These are phyloP conservation scores for Reutealis trisperma DNA, from an alignment of 345 rosid genomes.

Conservation along the genomic window DNA sequence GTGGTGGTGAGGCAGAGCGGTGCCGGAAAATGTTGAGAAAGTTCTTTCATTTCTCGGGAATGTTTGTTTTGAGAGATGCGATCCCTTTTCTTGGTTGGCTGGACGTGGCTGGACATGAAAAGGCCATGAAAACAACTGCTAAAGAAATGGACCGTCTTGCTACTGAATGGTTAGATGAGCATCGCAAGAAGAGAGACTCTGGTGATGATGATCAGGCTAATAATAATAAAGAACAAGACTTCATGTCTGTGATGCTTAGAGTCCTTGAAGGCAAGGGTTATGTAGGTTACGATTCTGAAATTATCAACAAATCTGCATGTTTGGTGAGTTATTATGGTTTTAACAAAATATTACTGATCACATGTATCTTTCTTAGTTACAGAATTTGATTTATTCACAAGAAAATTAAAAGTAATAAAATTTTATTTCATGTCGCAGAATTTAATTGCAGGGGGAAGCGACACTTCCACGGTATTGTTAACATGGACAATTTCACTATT, in stretches of 20 bases:
- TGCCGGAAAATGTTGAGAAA: conserved; percentile 19
- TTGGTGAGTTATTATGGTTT: conserved; percentile 4
- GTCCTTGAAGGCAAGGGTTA: neutral
- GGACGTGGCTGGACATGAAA: conserved; percentile 34
- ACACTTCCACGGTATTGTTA: neutral
- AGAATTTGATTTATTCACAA: no score
- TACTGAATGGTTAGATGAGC: conserved; percentile 32
- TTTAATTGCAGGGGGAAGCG: neutral
- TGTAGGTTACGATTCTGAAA: neutral
- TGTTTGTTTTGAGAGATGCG: conserved; percentile 27
- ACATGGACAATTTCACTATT: conserved; percentile 1
- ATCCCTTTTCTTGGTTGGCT: conserved; percentile 34
- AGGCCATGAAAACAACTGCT: conserved; percentile 25
- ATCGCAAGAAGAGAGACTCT: neutral
- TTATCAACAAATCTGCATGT: conserved; percentile 7
- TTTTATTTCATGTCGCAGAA: neutral
- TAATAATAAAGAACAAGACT: conserved; percentile 14
- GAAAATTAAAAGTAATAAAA: neutral
- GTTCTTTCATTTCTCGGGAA: conserved; percentile 3
- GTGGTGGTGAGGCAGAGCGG: conserved; percentile 19
- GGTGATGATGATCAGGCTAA: no score
- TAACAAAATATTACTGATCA: no score
- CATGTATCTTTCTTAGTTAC: neutral
- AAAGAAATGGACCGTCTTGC: conserved; percentile 19
- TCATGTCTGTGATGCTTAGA: conserved; percentile 25